phyloP scores from a whole-genome alignment of 176 grass and related monocot genomes.

The Oryza coarctata region DNA sequence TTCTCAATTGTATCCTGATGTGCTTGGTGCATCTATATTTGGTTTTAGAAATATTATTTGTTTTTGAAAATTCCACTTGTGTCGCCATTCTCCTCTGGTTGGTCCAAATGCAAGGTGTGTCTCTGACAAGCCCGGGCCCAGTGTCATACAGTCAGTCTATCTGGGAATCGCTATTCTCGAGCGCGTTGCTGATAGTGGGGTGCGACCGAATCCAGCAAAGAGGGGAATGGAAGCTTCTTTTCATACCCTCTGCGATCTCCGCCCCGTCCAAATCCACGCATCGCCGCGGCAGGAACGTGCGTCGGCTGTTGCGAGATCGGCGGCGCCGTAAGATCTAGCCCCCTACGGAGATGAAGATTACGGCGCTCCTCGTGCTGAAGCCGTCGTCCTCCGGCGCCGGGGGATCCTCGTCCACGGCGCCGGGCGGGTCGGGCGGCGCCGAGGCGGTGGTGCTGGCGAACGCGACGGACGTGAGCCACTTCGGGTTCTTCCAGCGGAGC shows the following conservation, averaged over 20 bases:
- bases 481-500: slow-evolving; percentile 75
- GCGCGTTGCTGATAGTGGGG: neutral
- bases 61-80: no score
- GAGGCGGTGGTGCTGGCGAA: slow-evolving; percentile 80
- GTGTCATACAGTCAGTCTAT: neutral
- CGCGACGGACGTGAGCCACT: slow-evolving; percentile 91
- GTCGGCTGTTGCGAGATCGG: neutral
- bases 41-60: no score
- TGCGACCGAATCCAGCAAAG: slow-evolving; percentile 12
- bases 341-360: slow-evolving; percentile 65
- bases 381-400: slow-evolving; percentile 41
- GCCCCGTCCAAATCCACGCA: neutral
- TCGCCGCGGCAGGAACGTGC: neutral
- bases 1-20: neutral
- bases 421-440: slow-evolving; percentile 26
- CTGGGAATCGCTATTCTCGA: neutral
- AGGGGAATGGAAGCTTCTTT: neutral
- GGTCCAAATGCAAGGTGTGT: neutral
- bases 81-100: neutral
- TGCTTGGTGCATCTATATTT: no score
- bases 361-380: slow-evolving; percentile 78
- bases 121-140: neutral
- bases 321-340: neutral
- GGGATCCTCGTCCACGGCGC: slow-evolving; percentile 35
- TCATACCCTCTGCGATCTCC: slow-evolving; percentile 21